Evolutionary conservation across 208 protist genomes (phyloP).

Genomic region (Porcisia deanei): DNA sequence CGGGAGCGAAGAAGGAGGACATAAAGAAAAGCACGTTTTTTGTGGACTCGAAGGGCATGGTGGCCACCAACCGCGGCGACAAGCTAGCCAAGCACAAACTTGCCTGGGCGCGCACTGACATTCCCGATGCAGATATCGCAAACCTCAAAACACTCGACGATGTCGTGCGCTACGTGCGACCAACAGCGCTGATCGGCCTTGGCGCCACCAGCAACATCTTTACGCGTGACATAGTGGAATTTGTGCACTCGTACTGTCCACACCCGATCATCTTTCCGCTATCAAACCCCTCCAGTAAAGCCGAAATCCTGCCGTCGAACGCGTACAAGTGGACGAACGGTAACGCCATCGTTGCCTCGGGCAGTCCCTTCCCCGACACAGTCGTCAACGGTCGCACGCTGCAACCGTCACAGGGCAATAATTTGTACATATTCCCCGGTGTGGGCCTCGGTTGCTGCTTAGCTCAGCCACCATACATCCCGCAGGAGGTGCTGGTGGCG

Average conservation of each 20-base stretch:
- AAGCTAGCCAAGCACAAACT: constrained; percentile 89
- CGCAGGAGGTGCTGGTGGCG: constrained; percentile 85
- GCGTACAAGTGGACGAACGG: constrained; percentile 95
- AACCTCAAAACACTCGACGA: constrained; percentile 55
- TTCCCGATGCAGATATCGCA: constrained; percentile 64
- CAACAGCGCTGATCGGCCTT: constrained; percentile 95
- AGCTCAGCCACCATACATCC: constrained; percentile 79
- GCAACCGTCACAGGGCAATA: constrained; percentile 96
- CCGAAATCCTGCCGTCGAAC: constrained; percentile 89
- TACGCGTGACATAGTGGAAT: constrained; percentile 90
- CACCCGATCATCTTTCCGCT: constrained; percentile 97
- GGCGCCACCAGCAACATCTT: constrained; percentile 91
- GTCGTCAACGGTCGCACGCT: constrained; percentile 79
- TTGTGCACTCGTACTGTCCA: constrained; percentile 71
- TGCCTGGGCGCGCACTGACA: constrained; percentile 80
- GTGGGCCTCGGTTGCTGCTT: constrained; percentile 90
- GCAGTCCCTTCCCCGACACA: constrained; percentile 94
- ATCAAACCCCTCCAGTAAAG: constrained; percentile 92
- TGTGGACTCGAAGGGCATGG: constrained; percentile 92
- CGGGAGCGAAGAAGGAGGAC: constrained; percentile 66
- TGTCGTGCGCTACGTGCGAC: constrained; percentile 90
- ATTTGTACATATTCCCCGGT: constrained; percentile 96
- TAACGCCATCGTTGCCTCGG: constrained; percentile 93
- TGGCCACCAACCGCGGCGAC: constrained; percentile 84
- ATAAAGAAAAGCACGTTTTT: constrained; percentile 86